Base-by-base conservation (phyloP, 208 protist genomes). In the Leishmania arabica region DNA sequence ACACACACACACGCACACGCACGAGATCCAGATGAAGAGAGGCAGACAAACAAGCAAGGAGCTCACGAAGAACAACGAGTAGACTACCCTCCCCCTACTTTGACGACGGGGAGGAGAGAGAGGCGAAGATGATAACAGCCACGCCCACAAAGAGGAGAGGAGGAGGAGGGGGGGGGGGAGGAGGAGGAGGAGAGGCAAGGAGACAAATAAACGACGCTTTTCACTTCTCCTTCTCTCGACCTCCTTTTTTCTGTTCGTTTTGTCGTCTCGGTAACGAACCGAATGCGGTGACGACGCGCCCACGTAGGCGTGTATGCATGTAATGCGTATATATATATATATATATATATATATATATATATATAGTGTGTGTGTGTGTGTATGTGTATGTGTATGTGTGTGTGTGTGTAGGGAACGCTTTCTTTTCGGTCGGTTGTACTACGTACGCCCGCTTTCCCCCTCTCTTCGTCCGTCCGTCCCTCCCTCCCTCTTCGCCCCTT, bases 111-210 rank as follows among this genome's bases (percentile, higher is more conserved):
- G 76, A 34, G 6, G 58, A 64, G 27, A 64, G 21, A 27, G 58
- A 69, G 24, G 64, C 15, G 42, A 53, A 73, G 27, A 69, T 34
- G 78, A 21, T 78, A 34, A 78, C 65, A 81, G 51, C 24, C 73
- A 71, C 45, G 70, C 66, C 78, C 53, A 85, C 72, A 72, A 62
- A 69, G 45, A 53, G 53, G 17, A 34, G 42, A 83, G 34, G 81
- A 73, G 64, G 64, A 17, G n/a, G 42, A 83, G 34, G 81, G n/a
- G n/a, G n/a, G n/a, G n/a, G n/a, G n/a, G 64, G 64, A 17, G n/a
- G 42, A 83, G 34, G 81, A 73, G 64, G 64, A 17, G n/a, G 34
- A n/a, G 40, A 53, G 68, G 6, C 19, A 53, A 72, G 17, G 8
- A 79, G 3, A 45, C 21, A 54, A 54, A 37, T 6, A 68, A 70